Evolutionary conservation across 805 yeast genomes (phyloP).

Genomic region (Sugiyamaella qingdaonensis): DNA sequence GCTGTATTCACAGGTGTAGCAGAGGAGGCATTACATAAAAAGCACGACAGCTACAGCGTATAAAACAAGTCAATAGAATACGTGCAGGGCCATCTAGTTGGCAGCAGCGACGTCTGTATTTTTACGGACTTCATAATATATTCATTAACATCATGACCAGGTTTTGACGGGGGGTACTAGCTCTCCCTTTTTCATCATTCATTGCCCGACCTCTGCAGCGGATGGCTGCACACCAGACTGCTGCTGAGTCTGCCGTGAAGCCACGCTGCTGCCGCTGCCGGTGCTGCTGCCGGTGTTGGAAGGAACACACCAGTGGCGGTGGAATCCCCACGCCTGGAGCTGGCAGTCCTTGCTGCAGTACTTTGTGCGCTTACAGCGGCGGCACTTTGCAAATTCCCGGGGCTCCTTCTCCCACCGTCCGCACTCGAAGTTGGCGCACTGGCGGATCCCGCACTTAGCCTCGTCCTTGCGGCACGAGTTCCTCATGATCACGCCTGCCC

Average conservation of each 20-base stretch:
- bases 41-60: too few relatives aligned
- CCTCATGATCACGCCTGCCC: constrained; percentile 98
- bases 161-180: too few relatives aligned
- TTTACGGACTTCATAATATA: constrained; percentile 2
- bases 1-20: too few relatives aligned
- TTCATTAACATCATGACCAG: constrained; percentile 1
- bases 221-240: background rate
- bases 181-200: background rate
- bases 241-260: background rate
- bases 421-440: constrained; percentile 90
- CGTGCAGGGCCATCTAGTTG: too few relatives aligned
- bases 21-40: too few relatives aligned
- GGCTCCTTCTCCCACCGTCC: constrained; percentile 92
- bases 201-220: background rate
- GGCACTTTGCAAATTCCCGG: constrained; percentile 89
- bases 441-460: constrained; percentile 80
- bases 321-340: constrained; percentile 85
- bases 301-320: constrained; percentile 79
- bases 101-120: background rate
- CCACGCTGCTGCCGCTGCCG: constrained; percentile 3
- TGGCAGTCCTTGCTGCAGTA: constrained; percentile 93
- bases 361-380: constrained; percentile 90
- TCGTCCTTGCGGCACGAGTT: constrained; percentile 93
- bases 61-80: too few relatives aligned
- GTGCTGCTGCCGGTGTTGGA: constrained; percentile 12